A percentile compares a stretch with the other conserved stretches of the same genome.
phyloP scores from a whole-genome alignment of 805 yeast species.

The Candida sonorensis region DNA sequence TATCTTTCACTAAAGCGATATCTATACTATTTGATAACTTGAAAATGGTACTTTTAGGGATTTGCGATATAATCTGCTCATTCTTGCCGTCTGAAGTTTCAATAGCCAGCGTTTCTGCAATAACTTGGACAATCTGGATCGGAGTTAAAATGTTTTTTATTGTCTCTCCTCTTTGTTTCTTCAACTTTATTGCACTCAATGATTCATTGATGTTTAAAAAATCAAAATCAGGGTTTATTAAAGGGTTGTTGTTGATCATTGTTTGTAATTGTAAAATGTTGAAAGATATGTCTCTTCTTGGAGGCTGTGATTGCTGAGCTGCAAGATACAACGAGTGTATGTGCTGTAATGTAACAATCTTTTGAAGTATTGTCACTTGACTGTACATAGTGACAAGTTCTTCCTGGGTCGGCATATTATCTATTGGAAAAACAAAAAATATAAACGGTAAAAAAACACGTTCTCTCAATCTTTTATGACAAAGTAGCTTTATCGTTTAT shows the following conservation, averaged over 20 bases:
- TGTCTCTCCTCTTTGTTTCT: slow-evolving; percentile 14
- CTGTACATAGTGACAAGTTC: slow-evolving; percentile 22
- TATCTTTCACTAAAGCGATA: slow-evolving; percentile 26
- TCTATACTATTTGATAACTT: slow-evolving; percentile 25
- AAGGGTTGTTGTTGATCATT: slow-evolving; percentile 30
- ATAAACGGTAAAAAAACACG: slow-evolving; percentile 1
- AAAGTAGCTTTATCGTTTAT: too few relatives aligned
- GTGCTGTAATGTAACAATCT: slow-evolving; percentile 31
- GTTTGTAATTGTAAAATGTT: slow-evolving; percentile 29
- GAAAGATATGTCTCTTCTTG: slow-evolving; percentile 28
- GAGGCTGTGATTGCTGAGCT: slow-evolving; percentile 26
- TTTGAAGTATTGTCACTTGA: slow-evolving; percentile 27
- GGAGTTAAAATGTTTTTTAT: slow-evolving; percentile 23
- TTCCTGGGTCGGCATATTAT: slow-evolving; percentile 21
- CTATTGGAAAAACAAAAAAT: slow-evolving; percentile 2
- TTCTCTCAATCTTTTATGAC: too few relatives aligned
- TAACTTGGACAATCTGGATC: slow-evolving; percentile 29
- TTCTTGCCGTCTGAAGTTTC: slow-evolving; percentile 21
- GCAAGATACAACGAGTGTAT: slow-evolving; percentile 29
- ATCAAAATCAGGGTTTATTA: slow-evolving; percentile 30
- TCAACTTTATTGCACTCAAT: slow-evolving; percentile 14
- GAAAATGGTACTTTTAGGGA: slow-evolving; percentile 28
- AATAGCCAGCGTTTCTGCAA: slow-evolving; percentile 29
- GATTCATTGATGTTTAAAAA: slow-evolving; percentile 25
- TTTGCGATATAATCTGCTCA: slow-evolving; percentile 25